phyloP scores from a whole-genome alignment of 805 yeast species.

The Myxozyma sirexii region DNA sequence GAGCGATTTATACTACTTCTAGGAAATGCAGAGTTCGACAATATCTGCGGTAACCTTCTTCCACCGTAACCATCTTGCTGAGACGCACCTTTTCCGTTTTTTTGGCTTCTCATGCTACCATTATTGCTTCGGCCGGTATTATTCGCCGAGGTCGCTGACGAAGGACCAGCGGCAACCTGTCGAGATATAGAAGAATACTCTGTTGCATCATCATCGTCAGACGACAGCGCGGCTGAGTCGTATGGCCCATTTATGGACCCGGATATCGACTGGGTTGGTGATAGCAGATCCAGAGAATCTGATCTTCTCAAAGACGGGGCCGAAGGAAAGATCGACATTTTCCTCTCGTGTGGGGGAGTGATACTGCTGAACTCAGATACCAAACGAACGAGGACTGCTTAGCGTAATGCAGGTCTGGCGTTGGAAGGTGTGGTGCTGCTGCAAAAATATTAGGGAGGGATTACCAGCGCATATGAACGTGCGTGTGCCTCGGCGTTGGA shows the following conservation, averaged over 20 bases:
- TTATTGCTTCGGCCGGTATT: not conserved
- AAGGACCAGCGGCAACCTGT: constrained; percentile 21
- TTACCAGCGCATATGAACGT: not conserved
- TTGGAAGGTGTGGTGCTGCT: not conserved
- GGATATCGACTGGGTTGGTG: constrained; percentile 31
- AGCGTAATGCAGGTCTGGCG: not conserved
- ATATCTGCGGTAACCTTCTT: constrained; percentile 16
- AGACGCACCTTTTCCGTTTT: not conserved
- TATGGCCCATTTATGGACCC: constrained; percentile 21
- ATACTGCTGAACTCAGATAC: no score
- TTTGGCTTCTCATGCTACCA: constrained; percentile 1
- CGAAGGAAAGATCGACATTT: not conserved
- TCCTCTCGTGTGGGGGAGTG: no score
- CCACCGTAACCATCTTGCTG: constrained; percentile 6
- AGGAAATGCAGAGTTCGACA: constrained; percentile 16
- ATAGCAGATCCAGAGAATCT: constrained; percentile 31
- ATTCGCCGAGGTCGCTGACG: not conserved
- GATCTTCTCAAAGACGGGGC: constrained; percentile 16
- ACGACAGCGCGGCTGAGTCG: constrained; percentile 22
- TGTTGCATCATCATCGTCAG: constrained; percentile 28
- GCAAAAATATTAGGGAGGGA: not conserved
- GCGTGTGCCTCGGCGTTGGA: not conserved
- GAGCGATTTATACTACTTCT: constrained; percentile 29
- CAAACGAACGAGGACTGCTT: not conserved
- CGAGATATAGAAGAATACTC: constrained; percentile 22